Evolutionary conservation across 805 yeast species (phyloP).

Genomic region (Debaryomyces prosopidis): DNA sequence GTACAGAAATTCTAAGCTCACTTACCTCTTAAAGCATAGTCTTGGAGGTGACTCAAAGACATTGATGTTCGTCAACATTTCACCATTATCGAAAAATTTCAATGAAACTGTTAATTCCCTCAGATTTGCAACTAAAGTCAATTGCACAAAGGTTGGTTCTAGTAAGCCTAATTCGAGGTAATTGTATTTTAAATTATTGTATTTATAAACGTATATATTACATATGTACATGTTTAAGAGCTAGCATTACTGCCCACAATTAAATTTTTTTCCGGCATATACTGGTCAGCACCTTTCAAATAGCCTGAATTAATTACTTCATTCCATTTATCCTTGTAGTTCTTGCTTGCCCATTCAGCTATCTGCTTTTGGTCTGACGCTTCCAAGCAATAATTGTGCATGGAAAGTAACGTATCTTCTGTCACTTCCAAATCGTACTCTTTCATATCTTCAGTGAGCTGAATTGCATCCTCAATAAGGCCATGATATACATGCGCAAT

Average conservation of each 20-base stretch:
- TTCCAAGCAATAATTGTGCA: constrained; percentile 46
- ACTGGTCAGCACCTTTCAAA: constrained; percentile 28
- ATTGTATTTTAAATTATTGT: not conserved
- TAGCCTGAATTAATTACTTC: constrained; percentile 20
- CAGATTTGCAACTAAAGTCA: constrained; percentile 85
- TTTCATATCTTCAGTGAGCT: constrained; percentile 46
- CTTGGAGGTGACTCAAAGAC: constrained; percentile 86
- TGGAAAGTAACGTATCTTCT: constrained; percentile 44
- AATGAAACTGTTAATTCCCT: constrained; percentile 82
- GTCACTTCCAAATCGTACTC: constrained; percentile 48
- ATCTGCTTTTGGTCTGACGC: constrained; percentile 28
- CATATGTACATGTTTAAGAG: constrained; percentile 7
- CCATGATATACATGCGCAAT: constrained; percentile 74
- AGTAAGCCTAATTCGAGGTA: constrained; percentile 1
- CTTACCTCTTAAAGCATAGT: constrained; percentile 82
- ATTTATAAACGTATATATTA: not conserved
- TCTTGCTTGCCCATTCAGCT: constrained; percentile 32
- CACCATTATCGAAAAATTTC: constrained; percentile 62
- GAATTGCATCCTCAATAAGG: constrained; percentile 54
- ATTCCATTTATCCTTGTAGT: constrained; percentile 30
- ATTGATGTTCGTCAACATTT: constrained; percentile 87
- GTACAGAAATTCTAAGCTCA: constrained; percentile 70
- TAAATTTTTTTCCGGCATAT: constrained; percentile 29
- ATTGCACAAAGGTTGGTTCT: constrained; percentile 43
- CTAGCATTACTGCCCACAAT: constrained; percentile 16